Evolutionary conservation across 805 yeast species (phyloP).

Genomic region (Kodamaea hsintzibuensis): DNA sequence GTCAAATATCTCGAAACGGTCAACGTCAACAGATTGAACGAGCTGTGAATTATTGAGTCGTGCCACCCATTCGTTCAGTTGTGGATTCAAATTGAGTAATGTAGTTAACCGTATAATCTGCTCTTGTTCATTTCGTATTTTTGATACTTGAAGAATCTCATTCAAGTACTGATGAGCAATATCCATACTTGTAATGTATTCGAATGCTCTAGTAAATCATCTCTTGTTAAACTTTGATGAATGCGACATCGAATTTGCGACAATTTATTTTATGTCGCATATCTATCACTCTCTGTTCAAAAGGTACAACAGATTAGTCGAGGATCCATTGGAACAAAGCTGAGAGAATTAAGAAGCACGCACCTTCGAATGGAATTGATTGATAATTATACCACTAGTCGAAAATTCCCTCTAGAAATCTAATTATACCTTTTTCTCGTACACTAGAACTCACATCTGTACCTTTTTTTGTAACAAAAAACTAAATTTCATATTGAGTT

Average conservation of each 20-base stretch:
- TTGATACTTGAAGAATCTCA: conserved; percentile 32
- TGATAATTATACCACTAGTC: neutral
- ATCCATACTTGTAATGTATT: conserved; percentile 3
- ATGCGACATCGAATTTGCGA: neutral
- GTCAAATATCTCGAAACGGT: conserved; percentile 23
- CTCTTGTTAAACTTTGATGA: neutral
- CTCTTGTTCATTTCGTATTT: conserved; percentile 18
- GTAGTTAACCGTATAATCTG: conserved; percentile 21
- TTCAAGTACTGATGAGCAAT: conserved; percentile 20
- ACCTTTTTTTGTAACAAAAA: neutral
- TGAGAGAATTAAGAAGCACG: no score
- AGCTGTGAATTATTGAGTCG: conserved; percentile 19
- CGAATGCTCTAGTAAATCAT: neutral
- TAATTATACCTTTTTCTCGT: neutral
- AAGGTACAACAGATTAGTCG: no score
- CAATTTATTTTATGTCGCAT: neutral
- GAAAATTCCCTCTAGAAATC: neutral
- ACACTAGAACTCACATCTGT: conserved; percentile 3
- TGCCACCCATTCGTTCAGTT: conserved; percentile 26
- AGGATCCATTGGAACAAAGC: no score
- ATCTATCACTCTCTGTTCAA: no score
- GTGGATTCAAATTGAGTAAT: conserved; percentile 27
- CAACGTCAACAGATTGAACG: conserved; percentile 20
- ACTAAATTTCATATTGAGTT: neutral
- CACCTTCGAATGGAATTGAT: no score